A percentile compares a stretch with the other conserved stretches of the same genome.
phyloP scores from a whole-genome alignment of 352 stramenopile genomes.

The Pelagophyceae sp. region DNA sequence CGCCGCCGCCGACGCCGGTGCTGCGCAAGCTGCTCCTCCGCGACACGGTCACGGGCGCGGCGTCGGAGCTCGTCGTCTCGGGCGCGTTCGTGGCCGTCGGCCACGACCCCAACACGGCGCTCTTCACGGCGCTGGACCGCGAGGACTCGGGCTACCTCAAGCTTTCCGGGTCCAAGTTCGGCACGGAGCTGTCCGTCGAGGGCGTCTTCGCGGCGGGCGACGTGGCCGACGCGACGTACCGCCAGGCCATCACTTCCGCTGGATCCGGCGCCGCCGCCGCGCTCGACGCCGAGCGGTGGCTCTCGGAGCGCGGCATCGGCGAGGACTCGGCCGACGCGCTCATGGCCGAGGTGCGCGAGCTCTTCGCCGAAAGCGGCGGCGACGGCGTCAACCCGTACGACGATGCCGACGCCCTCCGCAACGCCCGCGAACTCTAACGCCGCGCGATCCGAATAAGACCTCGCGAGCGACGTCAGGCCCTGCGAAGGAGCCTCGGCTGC shows the following conservation, averaged over 20 bases:
- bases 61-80: not conserved
- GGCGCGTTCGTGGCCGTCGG: conserved; percentile 52
- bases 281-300: conserved; percentile 54
- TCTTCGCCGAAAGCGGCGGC: conserved; percentile 61
- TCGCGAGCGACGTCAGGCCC: too few relatives aligned
- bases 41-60: not conserved
- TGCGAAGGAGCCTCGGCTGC: too few relatives aligned
- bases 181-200: conserved; percentile 36
- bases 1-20: not conserved
- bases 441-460: not conserved
- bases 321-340: conserved; percentile 56
- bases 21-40: not conserved
- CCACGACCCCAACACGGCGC: conserved; percentile 51
- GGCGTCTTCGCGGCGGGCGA: conserved; percentile 71
- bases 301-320: conserved; percentile 53
- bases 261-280: conserved; percentile 57
- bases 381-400: conserved; percentile 45
- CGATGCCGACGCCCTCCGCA: not conserved
- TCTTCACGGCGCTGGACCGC: conserved; percentile 32
- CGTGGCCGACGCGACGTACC: conserved; percentile 61
- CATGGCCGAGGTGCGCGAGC: conserved; percentile 49
- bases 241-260: conserved; percentile 65
- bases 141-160: conserved; percentile 28
- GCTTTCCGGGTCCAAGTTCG: conserved; percentile 5
- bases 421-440: not conserved